These are phyloP conservation scores for Fusarium pseudoanthophilum DNA, from an alignment of 2,329 filamentous ascomycete genomes.

Conservation along the genomic window DNA sequence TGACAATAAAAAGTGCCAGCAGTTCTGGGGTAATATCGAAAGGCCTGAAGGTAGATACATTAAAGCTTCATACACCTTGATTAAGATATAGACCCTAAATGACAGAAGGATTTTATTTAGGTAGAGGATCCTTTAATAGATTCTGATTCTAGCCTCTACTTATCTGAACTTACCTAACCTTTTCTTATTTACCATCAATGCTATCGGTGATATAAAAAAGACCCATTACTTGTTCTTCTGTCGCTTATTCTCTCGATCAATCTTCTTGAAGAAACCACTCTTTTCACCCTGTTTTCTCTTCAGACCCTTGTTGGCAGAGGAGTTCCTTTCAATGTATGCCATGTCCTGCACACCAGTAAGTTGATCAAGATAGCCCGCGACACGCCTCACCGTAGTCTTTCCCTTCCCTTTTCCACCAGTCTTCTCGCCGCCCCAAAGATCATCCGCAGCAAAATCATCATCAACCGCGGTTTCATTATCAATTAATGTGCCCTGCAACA, in stretches of 20 bases:
- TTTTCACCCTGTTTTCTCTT: neutral
- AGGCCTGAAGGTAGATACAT: no score
- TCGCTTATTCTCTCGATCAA: conserved; percentile 52
- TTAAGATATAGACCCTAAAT: neutral
- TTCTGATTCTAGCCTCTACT: no score
- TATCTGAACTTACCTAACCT: no score
- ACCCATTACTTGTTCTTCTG: neutral
- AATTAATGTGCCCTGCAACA: conserved; percentile 88
- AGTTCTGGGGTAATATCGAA: fast-evolving
- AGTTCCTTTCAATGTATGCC: conserved; percentile 90
- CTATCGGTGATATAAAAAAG: no score
- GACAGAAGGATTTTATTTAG: fast-evolving
- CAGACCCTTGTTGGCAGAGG: conserved; percentile 48
- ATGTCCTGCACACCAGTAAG: conserved; percentile 93
- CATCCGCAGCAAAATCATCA: neutral
- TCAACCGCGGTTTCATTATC: conserved; percentile 73
- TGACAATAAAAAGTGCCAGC: fast-evolving
- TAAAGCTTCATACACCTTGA: no score
- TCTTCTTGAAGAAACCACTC: conserved; percentile 54
- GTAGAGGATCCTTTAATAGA: no score
- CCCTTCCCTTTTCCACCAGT: conserved; percentile 67
- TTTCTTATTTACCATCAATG: fast-evolving
- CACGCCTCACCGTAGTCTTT: conserved; percentile 71
- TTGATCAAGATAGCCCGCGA: conserved; percentile 86
- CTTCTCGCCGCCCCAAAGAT: neutral